A percentile compares a stretch with the other conserved stretches of the same genome.
phyloP scores from a whole-genome alignment of 2,329 filamentous ascomycete species.

The Colletotrichum spinosum region DNA sequence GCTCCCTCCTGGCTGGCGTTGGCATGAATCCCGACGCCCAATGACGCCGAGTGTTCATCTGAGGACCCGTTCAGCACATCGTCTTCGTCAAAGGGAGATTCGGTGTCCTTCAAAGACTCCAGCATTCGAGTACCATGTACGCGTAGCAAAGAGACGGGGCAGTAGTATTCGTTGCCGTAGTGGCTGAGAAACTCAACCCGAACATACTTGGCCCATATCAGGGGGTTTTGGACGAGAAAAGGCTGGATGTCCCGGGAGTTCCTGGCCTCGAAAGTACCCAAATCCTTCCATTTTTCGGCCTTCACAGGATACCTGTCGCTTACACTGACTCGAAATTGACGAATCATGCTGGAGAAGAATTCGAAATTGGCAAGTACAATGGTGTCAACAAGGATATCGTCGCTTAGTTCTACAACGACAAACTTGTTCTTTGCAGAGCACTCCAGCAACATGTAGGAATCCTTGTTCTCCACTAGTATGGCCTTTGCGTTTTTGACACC shows the following conservation, averaged over 20 bases:
- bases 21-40: too few relatives aligned
- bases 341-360: slow-evolving; percentile 98
- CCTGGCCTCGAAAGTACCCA: slow-evolving; percentile 89
- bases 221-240: slow-evolving; percentile 91
- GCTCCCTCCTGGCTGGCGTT: not conserved
- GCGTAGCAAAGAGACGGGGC: slow-evolving; percentile 88
- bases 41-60: not conserved
- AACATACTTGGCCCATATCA: slow-evolving; percentile 95
- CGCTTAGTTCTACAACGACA: slow-evolving; percentile 92
- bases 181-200: slow-evolving; percentile 92
- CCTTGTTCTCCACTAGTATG: slow-evolving; percentile 95
- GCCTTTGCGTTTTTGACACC: slow-evolving; percentile 90
- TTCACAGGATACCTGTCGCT: slow-evolving; percentile 96
- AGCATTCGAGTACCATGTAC: slow-evolving; percentile 98
- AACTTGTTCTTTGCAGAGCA: slow-evolving; percentile 91
- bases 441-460: slow-evolving; percentile 97
- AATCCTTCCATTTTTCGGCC: slow-evolving; percentile 87
- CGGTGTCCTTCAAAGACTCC: slow-evolving; percentile 89
- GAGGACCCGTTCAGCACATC: slow-evolving; percentile 59
- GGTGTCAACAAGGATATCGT: slow-evolving; percentile 88
- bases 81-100: slow-evolving; percentile 71
- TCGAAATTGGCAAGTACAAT: slow-evolving; percentile 98
- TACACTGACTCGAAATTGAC: slow-evolving; percentile 89
- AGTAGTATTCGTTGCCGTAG: slow-evolving; percentile 97
- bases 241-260: slow-evolving; percentile 95